A percentile compares a stretch with the other conserved stretches of the same genome.
These are phyloP conservation scores for Cafeteria roenbergensis DNA, from an alignment of 108 stramenopile genomes.

Conservation along the genomic window DNA sequence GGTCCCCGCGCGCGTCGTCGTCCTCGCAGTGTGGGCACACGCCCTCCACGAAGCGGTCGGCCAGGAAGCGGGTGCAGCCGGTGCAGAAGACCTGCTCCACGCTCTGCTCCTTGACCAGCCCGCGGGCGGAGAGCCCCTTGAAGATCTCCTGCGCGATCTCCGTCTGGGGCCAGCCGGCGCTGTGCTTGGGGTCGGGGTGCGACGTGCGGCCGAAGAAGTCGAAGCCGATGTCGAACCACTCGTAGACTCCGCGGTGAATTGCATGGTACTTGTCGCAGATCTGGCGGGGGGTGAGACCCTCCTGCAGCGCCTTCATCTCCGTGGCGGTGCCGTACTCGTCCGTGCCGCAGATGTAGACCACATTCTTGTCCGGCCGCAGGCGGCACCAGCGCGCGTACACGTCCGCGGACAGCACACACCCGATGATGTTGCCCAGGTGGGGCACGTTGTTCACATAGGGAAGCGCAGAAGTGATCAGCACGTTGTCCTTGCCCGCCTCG, in stretches of 20 bases:
- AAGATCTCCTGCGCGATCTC: slow-evolving; percentile 7
- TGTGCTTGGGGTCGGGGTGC: background rate
- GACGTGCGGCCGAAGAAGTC: slow-evolving; percentile 7
- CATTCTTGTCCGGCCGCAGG: slow-evolving; percentile 1
- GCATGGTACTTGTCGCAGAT: slow-evolving; percentile 10
- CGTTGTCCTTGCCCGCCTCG: background rate
- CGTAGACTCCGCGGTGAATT: background rate
- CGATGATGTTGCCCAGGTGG: slow-evolving; percentile 10
- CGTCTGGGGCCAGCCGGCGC: slow-evolving; percentile 3
- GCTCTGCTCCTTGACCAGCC: background rate
- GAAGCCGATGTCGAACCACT: slow-evolving; percentile 11
- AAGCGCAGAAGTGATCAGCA: slow-evolving; percentile 2
- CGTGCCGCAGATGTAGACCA: slow-evolving; percentile 8
- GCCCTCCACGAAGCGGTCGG: slow-evolving; percentile 8
- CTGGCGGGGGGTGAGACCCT: slow-evolving; percentile 1
- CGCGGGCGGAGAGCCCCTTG: background rate
- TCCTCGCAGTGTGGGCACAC: background rate
- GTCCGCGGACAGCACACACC: slow-evolving; percentile 9
- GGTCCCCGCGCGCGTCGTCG: slow-evolving; percentile 6
- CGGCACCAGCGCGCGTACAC: slow-evolving; percentile 12
- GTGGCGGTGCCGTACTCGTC: slow-evolving; percentile 13
- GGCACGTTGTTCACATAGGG: slow-evolving; percentile 13
- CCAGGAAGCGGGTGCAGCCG: background rate
- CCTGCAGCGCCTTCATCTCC: background rate
- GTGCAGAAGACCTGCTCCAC: background rate